Evolutionary conservation across 768 basidiomycete genomes (phyloP), one percentile per base, ranked within the genome.

Genomic region (Strobilomyces echinocephalus): DNA sequence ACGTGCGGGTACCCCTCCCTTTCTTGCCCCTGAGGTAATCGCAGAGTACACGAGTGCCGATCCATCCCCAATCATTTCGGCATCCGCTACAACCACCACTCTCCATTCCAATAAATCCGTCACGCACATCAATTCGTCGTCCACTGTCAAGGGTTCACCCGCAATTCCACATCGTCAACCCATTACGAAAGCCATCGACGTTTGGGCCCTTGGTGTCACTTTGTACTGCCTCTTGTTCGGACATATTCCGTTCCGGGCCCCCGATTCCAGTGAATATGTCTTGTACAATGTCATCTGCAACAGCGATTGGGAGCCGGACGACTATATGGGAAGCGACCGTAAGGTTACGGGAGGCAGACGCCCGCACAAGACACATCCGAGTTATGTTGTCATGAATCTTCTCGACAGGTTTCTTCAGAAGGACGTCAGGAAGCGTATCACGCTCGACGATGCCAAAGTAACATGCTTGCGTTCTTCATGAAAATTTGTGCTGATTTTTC

Each of bases 151-250:
- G 47, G 64, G 61, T n/a, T 59, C 59, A 20, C 57, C 63, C 3
- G 48, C 56, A 47, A 30, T 59, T 24, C 58, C 52, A 6, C 66
- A 56, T 49, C 74, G 63, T 53, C 82, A 78, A 6, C 78, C 80
- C 4, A 87, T 97, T 48, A 92, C 92, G 38, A 92, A 94, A 68
- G 85, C 92, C 4, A 95, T 98, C 66, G 97, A 99, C 64, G 82
- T 99, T 33, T 99, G 97, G 97, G 95, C 97, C 0, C 79, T 99
- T 3, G 97, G 97, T 21, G 88, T 97, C 30, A 99, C 97, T 2
- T 76, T 97, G 5, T 98, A 92, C 71, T 95, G 94, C 66, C 80
- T 98, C 43, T 79, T 98, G 2, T 97, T 95, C 59, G 97, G 93
- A 10, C 75, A 74, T 52, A 82, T 87, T 2, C 95, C 95, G 2